Base-by-base conservation (phyloP, 176 grass and related monocot genomes). In the Puya raimondii region DNA sequence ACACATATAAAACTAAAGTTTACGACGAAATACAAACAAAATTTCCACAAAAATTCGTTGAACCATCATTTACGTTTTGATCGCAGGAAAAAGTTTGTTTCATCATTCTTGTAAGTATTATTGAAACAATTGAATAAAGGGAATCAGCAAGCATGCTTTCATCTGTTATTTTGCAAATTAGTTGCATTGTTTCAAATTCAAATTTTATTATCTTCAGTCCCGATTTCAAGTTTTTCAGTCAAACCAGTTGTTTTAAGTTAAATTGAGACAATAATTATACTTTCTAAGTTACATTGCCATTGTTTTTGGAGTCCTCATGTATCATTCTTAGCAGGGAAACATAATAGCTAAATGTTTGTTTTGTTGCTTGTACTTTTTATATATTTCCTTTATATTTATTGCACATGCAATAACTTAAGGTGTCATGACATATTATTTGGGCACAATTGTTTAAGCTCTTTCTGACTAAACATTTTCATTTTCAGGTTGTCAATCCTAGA, bases 401-500 rank as follows among this genome's bases (percentile, higher is more conserved):
- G 14, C 17, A 22, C 17, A 22, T 61, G 56, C n/a, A 22, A 61
- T 61, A 9, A 61, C 22, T 61, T 61, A 61, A 61, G 16, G 16
- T 53, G 61, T 48, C 25, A 48, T 2, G 13, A 68, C 48, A 21
- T 81, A 51, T 71, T 47, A 50, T 81, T 47, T 84, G 70, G 18
- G 21, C 66, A 18, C 69, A 47, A 51, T 26, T 49, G n/a, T 81
- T 12, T 67, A 74, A 33, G 8, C 25, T 85, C 54, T 74, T 88
- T 75, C 47, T 78, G 22, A 73, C 67, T 53, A 20, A 26, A 52
- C 25, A 68, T 16, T 74, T 25, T 82, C 68, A 82, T 77, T 88
- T 82, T 79, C 86, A 89, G 86, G 86, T 89, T 75, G 79, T 89
- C 57, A 79, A 89, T 73, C 86, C 86, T 67, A 85, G 58, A 26